These are phyloP conservation scores for Debaryomyces tyrocola DNA, from an alignment of 805 yeast species.

Conservation along the genomic window DNA sequence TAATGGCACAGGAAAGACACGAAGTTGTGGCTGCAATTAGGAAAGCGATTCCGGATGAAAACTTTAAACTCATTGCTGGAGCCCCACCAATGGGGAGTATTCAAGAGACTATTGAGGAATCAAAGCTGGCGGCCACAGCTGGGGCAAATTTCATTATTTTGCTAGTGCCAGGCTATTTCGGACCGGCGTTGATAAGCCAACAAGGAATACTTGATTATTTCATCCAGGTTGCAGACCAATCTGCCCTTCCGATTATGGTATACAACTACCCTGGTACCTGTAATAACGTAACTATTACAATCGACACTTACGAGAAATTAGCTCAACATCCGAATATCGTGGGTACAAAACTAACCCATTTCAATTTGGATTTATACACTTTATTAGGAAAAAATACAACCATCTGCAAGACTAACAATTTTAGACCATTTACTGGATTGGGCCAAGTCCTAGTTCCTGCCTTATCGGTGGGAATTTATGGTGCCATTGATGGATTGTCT, in stretches of 20 bases:
- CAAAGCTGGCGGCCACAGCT: slow-evolving; percentile 22
- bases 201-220: slow-evolving; percentile 32
- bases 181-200: slow-evolving; percentile 29
- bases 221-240: slow-evolving; percentile 25
- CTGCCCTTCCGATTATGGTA: slow-evolving; percentile 34
- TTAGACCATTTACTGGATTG: slow-evolving; percentile 24
- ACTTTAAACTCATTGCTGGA: slow-evolving; percentile 34
- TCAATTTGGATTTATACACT: slow-evolving; percentile 20
- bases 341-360: slow-evolving; percentile 31
- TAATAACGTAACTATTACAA: slow-evolving; percentile 27
- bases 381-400: slow-evolving; percentile 15
- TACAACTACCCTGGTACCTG: slow-evolving; percentile 39
- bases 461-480: slow-evolving; percentile 19
- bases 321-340: slow-evolving; percentile 34
- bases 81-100: slow-evolving; percentile 24
- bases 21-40: slow-evolving; percentile 25
- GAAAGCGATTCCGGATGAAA: slow-evolving; percentile 28
- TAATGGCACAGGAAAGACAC: slow-evolving; percentile 30
- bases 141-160: slow-evolving; percentile 36
- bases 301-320: slow-evolving; percentile 21
- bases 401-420: slow-evolving; percentile 13
- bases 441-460: slow-evolving; percentile 27
- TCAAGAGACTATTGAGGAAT: slow-evolving; percentile 25
- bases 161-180: slow-evolving; percentile 37
- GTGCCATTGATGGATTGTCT: slow-evolving; percentile 26